Percentiles rank a stretch among this genome's conserved stretches.
Conservation (phyloP, 2,329 filamentous ascomycete species). For the Venturia carpophila region DNA sequence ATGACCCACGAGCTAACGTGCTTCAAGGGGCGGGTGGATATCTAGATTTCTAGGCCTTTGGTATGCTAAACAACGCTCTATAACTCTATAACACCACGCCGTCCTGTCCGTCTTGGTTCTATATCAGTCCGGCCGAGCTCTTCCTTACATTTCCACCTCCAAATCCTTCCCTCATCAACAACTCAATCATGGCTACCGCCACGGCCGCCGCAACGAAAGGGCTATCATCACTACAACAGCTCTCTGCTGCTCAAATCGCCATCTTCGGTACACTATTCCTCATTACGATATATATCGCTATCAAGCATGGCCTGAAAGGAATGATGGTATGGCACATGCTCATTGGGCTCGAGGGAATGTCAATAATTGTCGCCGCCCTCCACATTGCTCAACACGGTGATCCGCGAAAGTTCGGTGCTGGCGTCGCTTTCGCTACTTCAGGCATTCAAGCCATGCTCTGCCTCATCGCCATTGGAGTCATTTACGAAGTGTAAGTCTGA, state of each 20-base stretch:
- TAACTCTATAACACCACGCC: neutral
- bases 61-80: neutral
- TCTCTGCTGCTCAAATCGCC: neutral
- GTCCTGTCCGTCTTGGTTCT: neutral
- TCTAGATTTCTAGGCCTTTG: neutral
- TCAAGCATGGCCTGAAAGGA: neutral
- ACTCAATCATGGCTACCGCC: neutral
- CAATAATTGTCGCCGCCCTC: neutral
- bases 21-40: slow-evolving; percentile 1
- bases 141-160: neutral
- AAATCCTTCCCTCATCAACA: neutral
- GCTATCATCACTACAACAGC: neutral
- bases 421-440: neutral
- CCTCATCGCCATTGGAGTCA: neutral
- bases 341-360: neutral
- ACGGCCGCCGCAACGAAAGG: neutral
- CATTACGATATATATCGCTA: neutral
- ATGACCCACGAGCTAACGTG: neutral
- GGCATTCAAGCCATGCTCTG: neutral
- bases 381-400: neutral
- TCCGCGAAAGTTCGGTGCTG: neutral
- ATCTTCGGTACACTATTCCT: neutral
- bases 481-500: slow-evolving; percentile 2
- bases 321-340: slow-evolving; percentile 8
- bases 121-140: neutral